Evolutionary conservation across 2,329 filamentous ascomycete species (phyloP), one percentile per base, ranked within the genome.

Genomic region (Scleromitrula shiraiana): DNA sequence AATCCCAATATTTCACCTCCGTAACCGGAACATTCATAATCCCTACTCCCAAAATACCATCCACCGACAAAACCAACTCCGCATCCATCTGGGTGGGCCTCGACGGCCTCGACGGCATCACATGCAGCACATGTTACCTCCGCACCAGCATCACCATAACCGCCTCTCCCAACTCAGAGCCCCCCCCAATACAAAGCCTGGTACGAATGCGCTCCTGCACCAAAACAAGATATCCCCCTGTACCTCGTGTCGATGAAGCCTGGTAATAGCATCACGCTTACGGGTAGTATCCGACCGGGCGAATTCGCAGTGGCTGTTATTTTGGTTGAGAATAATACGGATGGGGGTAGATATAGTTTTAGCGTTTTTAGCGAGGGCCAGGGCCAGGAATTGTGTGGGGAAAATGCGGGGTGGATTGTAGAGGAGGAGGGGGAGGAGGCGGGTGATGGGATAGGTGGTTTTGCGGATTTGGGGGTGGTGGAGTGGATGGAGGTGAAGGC

Each of bases 401-500:
- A 68, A 46, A 73, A 73, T 41, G 72, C 70, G 1, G 71, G 74
- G 46, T 75, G 71, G 70, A 74, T 74, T 41, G 69, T 73, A 8
- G 71, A 73, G 56, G 70, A 75, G 49, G 75, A 73, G 56, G 70
- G 75, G 49, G 75, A 72, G 53, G 65, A 70, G 42, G 23, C 44
- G 23, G 35, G 38, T 29, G 54, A 54, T 36, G 44, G 53, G 4
- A 65, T 71, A 44, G 68, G 75, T 5, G 64, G 69, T 0, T 62
- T 76, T 45, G 68, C 66, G 30, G 60, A 74, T 55, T 75, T 75
- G 50, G 67, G 67, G 26, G 65, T 59, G 7, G 64, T 76, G 7
- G 65, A 63, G 12, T 75, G 75, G 57, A 67, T 65, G 2, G 57
- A 59, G 12, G 20, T 14, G 15, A 9, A 15, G 2, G 43, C 55